Evolutionary conservation across 345 rosid species (phyloP).

Genomic region (Brassica nigra): DNA sequence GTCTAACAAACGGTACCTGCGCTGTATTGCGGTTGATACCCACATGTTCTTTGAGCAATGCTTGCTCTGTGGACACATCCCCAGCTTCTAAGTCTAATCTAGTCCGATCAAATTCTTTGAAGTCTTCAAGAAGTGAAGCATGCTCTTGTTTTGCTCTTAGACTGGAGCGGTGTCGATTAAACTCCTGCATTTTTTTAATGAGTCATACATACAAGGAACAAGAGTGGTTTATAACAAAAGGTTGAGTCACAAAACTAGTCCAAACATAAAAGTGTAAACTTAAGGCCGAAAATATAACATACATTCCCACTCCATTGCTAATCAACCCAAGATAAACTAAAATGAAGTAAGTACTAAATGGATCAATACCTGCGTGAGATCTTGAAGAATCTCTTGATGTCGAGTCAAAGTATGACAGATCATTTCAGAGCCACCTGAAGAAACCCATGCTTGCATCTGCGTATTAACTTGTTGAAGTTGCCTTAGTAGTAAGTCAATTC

Average conservation of each 20-base stretch:
- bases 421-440: slow-evolving; percentile 96
- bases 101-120: slow-evolving; percentile 91
- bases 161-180: slow-evolving; percentile 83
- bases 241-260: too few relatives aligned
- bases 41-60: slow-evolving; percentile 79
- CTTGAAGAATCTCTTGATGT: slow-evolving; percentile 96
- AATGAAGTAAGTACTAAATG: not conserved
- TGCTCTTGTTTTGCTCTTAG: slow-evolving; percentile 91
- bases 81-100: slow-evolving; percentile 83
- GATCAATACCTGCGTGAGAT: slow-evolving; percentile 59
- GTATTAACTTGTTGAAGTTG: slow-evolving; percentile 83
- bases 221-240: too few relatives aligned
- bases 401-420: slow-evolving; percentile 96
- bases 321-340: not conserved
- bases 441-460: slow-evolving; percentile 97
- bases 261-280: too few relatives aligned
- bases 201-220: slow-evolving; percentile 8
- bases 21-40: slow-evolving; percentile 78
- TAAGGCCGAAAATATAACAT: not conserved
- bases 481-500: slow-evolving; percentile 61
- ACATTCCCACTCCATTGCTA: not conserved
- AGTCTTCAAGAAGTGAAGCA: slow-evolving; percentile 93
- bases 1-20: slow-evolving; percentile 52
- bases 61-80: slow-evolving; percentile 65
- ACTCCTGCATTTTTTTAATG: slow-evolving; percentile 73